Evolutionary conservation across 164 flowering plant species (phyloP).

Genomic region (grape (Vitis vinifera)): DNA sequence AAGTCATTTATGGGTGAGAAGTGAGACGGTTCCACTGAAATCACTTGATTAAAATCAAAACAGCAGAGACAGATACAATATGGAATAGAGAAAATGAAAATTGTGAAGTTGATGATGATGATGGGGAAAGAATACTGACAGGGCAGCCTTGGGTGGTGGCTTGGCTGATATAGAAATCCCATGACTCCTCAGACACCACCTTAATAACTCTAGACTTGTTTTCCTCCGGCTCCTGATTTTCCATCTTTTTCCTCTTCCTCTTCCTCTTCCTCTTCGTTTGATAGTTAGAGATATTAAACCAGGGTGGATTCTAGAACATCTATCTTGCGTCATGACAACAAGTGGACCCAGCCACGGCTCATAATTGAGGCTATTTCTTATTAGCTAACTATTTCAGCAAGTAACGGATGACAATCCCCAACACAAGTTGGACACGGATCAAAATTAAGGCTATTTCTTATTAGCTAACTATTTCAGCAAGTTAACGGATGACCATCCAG

Average conservation of each 20-base stretch:
- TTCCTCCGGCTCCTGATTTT: constrained; percentile 27
- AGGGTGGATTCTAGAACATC: no score
- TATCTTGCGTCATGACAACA: background rate
- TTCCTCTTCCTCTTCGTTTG: background rate
- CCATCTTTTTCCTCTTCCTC: constrained; percentile 25
- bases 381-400: no score
- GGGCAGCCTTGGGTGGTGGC: constrained; percentile 50
- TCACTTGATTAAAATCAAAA: no score
- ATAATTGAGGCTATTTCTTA: no score
- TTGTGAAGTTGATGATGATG: background rate
- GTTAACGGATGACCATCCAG: no score
- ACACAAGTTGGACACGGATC: no score
- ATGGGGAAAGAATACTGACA: constrained; percentile 29
- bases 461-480: no score
- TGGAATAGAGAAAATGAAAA: background rate
- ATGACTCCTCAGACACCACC: constrained; percentile 54
- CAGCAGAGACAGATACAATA: background rate
- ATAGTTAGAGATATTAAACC: background rate
- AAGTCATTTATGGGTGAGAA: background rate
- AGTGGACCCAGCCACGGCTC: no score
- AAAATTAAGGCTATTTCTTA: no score
- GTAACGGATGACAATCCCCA: no score
- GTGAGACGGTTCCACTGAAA: no score
- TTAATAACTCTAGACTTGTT: constrained; percentile 46
- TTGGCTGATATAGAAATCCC: constrained; percentile 42